phyloP scores from a whole-genome alignment of 2,329 filamentous ascomycete species.

The Colletotrichum camelliae region DNA sequence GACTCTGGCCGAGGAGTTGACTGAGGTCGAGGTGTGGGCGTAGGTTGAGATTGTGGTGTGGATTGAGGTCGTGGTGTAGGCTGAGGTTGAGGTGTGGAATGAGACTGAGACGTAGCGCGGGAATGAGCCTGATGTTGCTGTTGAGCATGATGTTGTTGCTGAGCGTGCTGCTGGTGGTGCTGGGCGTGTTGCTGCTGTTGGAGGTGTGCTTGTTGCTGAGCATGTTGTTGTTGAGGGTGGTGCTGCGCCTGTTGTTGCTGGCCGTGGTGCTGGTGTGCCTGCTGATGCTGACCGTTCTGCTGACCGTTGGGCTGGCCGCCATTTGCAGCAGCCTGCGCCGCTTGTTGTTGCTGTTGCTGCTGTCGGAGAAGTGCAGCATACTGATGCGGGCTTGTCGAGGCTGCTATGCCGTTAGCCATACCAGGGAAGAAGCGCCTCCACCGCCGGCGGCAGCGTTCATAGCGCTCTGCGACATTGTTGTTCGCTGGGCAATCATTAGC shows the following conservation, averaged over 20 bases:
- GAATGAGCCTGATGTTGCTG: conserved; percentile 3
- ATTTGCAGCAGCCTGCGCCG: conserved; percentile 33
- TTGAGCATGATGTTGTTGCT: neutral
- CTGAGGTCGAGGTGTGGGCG: conserved; percentile 2
- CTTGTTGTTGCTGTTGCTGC: conserved; percentile 56
- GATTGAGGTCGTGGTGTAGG: conserved; percentile 11
- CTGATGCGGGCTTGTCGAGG: conserved; percentile 60
- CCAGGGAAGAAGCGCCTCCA: conserved; percentile 37
- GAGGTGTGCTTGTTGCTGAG: neutral
- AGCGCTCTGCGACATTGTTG: conserved; percentile 49
- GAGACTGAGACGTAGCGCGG: conserved; percentile 1
- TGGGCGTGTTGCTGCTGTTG: conserved; percentile 20
- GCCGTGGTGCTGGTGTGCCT: conserved; percentile 19
- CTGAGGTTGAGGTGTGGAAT: conserved; percentile 3
- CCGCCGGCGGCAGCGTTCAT: conserved; percentile 62
- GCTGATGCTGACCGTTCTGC: conserved; percentile 20
- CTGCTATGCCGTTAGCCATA: conserved; percentile 53
- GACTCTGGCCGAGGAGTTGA: neutral
- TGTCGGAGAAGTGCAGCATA: conserved; percentile 64
- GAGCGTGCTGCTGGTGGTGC: conserved; percentile 11
- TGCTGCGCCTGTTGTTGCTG: conserved; percentile 22
- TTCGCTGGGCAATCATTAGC: conserved; percentile 52
- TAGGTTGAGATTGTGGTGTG: conserved; percentile 2
- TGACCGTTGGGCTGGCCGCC: conserved; percentile 26
- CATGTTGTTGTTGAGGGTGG: conserved; percentile 12